Conservation (phyloP, 495 filamentous ascomycete species). For the Alectoria sarmentosa region DNA sequence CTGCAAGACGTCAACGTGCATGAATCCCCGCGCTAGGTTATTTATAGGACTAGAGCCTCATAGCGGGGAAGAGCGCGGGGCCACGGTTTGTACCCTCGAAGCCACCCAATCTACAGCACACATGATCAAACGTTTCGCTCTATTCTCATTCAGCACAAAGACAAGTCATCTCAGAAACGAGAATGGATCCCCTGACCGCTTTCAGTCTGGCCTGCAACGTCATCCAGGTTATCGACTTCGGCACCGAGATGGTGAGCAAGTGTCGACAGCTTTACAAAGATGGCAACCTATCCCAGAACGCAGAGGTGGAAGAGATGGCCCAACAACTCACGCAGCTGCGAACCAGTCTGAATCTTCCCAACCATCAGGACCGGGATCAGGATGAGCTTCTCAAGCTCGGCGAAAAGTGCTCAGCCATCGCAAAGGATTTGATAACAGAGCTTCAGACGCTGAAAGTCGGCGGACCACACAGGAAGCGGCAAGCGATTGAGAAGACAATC, state of each 20-base stretch:
- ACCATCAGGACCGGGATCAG: background rate
- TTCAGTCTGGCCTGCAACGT: slow-evolving; percentile 35
- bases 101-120: no score
- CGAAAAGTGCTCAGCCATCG: slow-evolving; percentile 11
- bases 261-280: slow-evolving; percentile 29
- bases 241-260: slow-evolving; percentile 27
- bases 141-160: no score
- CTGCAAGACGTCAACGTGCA: no score
- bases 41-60: no score
- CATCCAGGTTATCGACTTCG: slow-evolving; percentile 36
- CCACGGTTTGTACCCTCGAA: no score
- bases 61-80: no score
- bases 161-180: background rate
- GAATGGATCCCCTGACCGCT: slow-evolving; percentile 37
- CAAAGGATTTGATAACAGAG: slow-evolving; percentile 2
- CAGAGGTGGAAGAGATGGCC: slow-evolving; percentile 4
- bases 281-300: slow-evolving; percentile 10
- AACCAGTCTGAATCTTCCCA: background rate
- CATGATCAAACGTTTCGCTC: no score
- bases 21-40: no score
- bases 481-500: background rate
- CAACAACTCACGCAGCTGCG: background rate
- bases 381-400: background rate
- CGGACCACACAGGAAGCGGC: background rate
- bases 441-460: slow-evolving; percentile 2